These are phyloP conservation scores for Citrullus mucosospermus DNA, from an alignment of 306 rosid genomes.

Conservation along the genomic window DNA sequence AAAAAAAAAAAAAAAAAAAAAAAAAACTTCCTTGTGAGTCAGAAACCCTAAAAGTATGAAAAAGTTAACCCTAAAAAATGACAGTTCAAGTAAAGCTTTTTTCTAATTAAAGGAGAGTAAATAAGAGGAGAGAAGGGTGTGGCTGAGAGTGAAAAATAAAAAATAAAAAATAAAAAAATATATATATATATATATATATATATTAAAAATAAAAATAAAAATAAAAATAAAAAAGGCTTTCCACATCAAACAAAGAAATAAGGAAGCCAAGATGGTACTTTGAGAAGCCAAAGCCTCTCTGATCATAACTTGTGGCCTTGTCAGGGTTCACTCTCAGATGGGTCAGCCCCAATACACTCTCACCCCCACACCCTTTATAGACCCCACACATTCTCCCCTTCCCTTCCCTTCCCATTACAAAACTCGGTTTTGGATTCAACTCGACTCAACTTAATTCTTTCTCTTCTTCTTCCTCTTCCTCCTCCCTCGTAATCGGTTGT, in stretches of 20 bases:
- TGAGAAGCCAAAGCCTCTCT: constrained; percentile 43
- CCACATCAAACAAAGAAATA: constrained; percentile 10
- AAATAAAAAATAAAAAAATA: background rate
- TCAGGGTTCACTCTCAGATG: constrained; percentile 75
- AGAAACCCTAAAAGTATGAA: background rate
- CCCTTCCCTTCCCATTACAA: constrained; percentile 1
- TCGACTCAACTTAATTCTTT: background rate
- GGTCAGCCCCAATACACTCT: constrained; percentile 54
- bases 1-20: too few species aligned
- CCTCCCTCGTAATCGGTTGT: background rate
- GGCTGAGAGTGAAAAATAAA: background rate
- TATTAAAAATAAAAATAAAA: too few species aligned
- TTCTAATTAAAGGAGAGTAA: background rate
- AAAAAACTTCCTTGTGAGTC: background rate
- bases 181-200: too few species aligned
- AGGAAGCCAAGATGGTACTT: constrained; percentile 43
- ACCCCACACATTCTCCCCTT: constrained; percentile 30
- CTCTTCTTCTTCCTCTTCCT: background rate
- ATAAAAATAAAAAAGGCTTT: background rate
- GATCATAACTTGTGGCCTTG: constrained; percentile 48
- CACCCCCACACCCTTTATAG: constrained; percentile 32
- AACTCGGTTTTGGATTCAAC: background rate
- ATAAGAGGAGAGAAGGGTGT: background rate
- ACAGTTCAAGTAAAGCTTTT: constrained; percentile 6
- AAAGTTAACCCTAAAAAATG: constrained; percentile 2